phyloP scores from a whole-genome alignment of 2,329 filamentous ascomycete genomes.

The Mollisia scopiformis region DNA sequence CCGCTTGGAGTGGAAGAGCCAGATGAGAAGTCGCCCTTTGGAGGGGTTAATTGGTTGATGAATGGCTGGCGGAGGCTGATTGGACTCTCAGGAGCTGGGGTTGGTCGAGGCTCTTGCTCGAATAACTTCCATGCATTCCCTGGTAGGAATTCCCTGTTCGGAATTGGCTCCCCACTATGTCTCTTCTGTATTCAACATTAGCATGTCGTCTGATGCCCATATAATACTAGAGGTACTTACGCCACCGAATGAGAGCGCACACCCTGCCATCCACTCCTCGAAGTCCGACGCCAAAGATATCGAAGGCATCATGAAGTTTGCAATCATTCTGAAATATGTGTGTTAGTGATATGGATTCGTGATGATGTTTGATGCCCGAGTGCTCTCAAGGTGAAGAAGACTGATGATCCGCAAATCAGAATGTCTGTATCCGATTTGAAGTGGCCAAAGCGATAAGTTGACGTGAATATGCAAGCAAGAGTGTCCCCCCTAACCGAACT shows the following conservation, averaged over 20 bases:
- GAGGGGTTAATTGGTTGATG: neutral
- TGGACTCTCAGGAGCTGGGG: neutral
- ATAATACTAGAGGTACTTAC: neutral
- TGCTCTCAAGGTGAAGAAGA: neutral
- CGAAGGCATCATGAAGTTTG: neutral
- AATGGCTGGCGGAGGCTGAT: neutral
- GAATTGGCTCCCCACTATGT: neutral
- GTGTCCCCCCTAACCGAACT: neutral
- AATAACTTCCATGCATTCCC: neutral
- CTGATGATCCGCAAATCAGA: neutral
- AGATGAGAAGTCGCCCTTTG: neutral
- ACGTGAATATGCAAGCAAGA: neutral
- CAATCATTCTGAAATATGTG: neutral
- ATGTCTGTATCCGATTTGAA: neutral
- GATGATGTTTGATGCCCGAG: neutral
- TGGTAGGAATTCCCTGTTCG: neutral
- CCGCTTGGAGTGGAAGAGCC: neutral
- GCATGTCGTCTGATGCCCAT: no score
- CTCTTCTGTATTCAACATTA: neutral
- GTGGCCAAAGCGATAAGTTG: neutral
- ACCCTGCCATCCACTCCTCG: slow-evolving; percentile 12
- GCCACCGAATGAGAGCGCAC: slow-evolving; percentile 2
- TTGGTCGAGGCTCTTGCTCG: neutral
- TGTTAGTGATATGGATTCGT: neutral
- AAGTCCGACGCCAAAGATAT: slow-evolving; percentile 15